phyloP scores from a whole-genome alignment of 805 yeast species.

The Starmerella bacillaris region DNA sequence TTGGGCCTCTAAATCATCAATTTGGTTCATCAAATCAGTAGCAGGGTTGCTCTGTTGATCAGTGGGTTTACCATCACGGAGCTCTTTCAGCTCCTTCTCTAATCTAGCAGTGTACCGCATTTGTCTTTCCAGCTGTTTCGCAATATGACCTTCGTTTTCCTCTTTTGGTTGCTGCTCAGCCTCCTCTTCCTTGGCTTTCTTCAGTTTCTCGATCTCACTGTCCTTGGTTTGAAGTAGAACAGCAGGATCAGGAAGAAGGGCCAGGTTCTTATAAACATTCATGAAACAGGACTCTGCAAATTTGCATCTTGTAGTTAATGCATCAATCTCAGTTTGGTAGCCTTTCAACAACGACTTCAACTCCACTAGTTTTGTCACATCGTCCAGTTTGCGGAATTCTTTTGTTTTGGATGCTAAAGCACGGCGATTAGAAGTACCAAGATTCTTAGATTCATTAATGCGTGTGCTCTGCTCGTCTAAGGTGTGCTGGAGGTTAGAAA shows the following conservation, averaged over 20 bases:
- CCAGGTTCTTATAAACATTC: conserved; percentile 52
- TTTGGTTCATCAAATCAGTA: conserved; percentile 5
- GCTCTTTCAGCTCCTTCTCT: conserved; percentile 44
- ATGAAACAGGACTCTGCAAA: conserved; percentile 55
- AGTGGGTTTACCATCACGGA: conserved; percentile 14
- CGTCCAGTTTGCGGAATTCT: conserved; percentile 54
- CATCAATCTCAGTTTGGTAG: conserved; percentile 80
- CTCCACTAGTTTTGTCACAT: conserved; percentile 46
- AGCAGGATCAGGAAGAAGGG: conserved; percentile 86
- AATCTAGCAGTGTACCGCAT: conserved; percentile 50
- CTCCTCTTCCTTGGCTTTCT: conserved; percentile 35
- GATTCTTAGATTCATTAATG: conserved; percentile 51
- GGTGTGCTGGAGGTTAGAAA: conserved; percentile 49
- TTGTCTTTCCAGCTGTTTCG: conserved; percentile 55
- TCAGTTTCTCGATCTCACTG: conserved; percentile 12
- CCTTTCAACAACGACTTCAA: conserved; percentile 48
- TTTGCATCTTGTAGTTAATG: conserved; percentile 59
- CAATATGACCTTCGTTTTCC: conserved; percentile 21
- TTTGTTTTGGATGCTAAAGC: conserved; percentile 72
- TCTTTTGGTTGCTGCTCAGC: conserved; percentile 29
- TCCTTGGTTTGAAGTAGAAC: conserved; percentile 45
- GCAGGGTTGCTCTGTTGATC: conserved; percentile 3
- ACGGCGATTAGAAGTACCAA: conserved; percentile 53
- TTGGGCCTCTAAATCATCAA: conserved; percentile 10
- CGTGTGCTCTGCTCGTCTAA: conserved; percentile 60